Evolutionary conservation across 768 basidiomycete species (phyloP), one percentile per base, ranked within the genome.

Genomic region (Serendipita sp.): DNA sequence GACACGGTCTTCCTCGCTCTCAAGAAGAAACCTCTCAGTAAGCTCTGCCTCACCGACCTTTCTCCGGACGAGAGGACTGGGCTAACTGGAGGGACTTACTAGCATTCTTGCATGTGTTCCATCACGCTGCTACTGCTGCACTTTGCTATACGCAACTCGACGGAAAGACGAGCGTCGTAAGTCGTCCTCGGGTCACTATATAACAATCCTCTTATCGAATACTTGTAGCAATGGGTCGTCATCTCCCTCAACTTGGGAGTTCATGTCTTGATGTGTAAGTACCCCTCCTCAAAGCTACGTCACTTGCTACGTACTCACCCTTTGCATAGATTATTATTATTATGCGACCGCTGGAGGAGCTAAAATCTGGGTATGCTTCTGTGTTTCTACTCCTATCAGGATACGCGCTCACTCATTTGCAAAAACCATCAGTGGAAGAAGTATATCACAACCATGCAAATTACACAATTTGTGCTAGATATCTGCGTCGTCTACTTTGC

Each of bases 91-190:
- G 31, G 9, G 17, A 4, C n/a, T 31, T 3, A 13, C 11, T 31
- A 75, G 74, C 74, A 63, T 78, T 78, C 75, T 71, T 78, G 20
- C 77, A 78, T 72, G 77, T 78, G 64, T 78, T 76, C 74, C 77
- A 78, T 71, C 77, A 78, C 70, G 72, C 77, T 41, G 77, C 77
- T 4, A 78, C 77, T 62, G 75, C 76, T 50, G 70, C 75, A 60
- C 71, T 78, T 43, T 76, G 76, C 70, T 75, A 72, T 73, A 75
- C 75, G 56, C 75, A 77, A 70, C 74, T 78, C 63, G 72, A 77
- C 66, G 75, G 75, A 60, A 68, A 71, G 62, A 76, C 76, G 50
- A 74, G 72, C 20, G 75, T 76, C 9, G 62, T 62, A 30, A 24
- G 62, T 62, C 50, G n/a, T n/a, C n/a, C n/a, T n/a, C n/a, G n/a